Evolutionary conservation across 768 basidiomycete genomes (phyloP), one percentile per base, ranked within the genome.

Genomic region (Lactarius akahatsu): DNA sequence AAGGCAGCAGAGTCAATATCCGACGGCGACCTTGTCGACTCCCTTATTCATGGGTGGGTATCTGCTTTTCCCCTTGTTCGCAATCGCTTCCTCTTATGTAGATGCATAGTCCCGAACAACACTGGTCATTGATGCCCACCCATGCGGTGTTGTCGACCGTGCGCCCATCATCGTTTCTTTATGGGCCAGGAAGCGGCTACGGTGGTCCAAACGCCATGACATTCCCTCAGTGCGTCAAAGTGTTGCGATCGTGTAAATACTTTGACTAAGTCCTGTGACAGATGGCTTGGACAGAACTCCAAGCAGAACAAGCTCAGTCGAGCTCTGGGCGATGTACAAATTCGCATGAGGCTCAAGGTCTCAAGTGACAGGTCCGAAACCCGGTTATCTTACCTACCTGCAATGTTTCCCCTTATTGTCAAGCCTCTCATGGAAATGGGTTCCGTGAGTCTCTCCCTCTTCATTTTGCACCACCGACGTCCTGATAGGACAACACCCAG

Each of bases 211-310:
- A 85, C 69, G 77, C 83, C 2, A 85, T 92, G 78, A 72, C 85
- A 0, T 97, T 97, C 82, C 95, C 95, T 45, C 85, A 87, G 95
- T 96, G 76, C 62, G 90, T 82, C n/a, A 20, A 40, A 10, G 18
- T 23, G 3, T 26, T 41, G 9, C 26, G 4, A 23, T 16, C 2
- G 13, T 18, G 30, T 34, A 13, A 13, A n/a, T n/a, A 20, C 54
- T n/a, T 62, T 62, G 30, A 65, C 57, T 10, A 20, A 62, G 62
- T 13, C 16, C 20, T 47, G 69, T 30, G 50, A 3, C 71, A 98
- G 96, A 73, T 99, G 94, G 94, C 87, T 99, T 15, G 96, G 96
- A 10, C 94, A 98, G 74, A 98, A 98, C 76, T 98, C 97, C 64
- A 96, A 96, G 73, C 90, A 92, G 75, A 82, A 73, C 69, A 97